phyloP scores from a whole-genome alignment of 2,329 filamentous ascomycete species.

The Sporothrix humicola region DNA sequence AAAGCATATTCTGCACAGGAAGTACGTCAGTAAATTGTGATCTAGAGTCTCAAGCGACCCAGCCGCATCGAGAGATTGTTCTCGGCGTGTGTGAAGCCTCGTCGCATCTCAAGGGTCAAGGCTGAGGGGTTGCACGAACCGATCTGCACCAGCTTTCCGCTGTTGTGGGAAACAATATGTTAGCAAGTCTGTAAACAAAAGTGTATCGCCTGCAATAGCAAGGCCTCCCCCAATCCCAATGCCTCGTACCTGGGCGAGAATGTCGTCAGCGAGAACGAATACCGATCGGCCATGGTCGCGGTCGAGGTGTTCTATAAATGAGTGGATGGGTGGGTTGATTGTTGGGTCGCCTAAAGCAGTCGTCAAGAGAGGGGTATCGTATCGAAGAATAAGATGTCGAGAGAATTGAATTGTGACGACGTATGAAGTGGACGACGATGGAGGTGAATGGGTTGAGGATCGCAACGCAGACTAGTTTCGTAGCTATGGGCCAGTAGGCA shows the following conservation, averaged over 20 bases:
- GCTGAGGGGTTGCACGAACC: constrained; percentile 52
- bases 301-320: constrained; percentile 10
- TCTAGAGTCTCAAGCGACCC: not conserved
- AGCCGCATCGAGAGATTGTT: not conserved
- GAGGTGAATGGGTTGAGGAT: constrained; percentile 6
- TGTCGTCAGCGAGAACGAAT: constrained; percentile 98
- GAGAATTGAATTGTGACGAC: not conserved
- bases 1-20: constrained; percentile 88
- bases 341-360: not conserved
- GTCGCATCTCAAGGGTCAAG: not conserved
- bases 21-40: constrained; percentile 15
- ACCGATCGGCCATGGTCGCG: constrained; percentile 87
- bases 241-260: constrained; percentile 92
- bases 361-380: constrained; percentile 4
- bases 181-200: constrained; percentile 26
- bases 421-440: not conserved
- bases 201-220: constrained; percentile 15
- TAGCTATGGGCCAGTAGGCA: constrained; percentile 29
- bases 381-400: constrained; percentile 10
- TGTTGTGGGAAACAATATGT: constrained; percentile 50
- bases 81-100: not conserved
- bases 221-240: not conserved
- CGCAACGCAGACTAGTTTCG: not conserved
- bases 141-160: constrained; percentile 99
- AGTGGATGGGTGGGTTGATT: not conserved